Base-by-base conservation (phyloP, 768 basidiomycete species). In the Lactifluus piperatus region DNA sequence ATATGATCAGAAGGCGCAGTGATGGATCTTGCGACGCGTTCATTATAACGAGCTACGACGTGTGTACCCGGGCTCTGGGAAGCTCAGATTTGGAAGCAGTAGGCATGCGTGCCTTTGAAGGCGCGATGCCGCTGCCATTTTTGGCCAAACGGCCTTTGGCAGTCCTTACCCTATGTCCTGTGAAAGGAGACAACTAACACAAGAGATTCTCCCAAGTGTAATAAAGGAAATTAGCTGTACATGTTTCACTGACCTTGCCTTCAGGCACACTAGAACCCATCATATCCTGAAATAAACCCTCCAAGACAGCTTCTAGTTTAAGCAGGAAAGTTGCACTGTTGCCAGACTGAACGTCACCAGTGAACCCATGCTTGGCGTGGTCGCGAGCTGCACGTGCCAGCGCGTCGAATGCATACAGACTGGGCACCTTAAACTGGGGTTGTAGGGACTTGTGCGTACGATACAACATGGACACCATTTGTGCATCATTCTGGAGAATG, bases 381-480 rank as follows among this genome's bases (percentile, higher is more conserved):
- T 76, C 76, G 59, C 84, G 79, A 20, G 92, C 91, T 18, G 86
- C 93, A 58, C 95, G 85, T 44, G 91, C 82, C 61, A 99, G 79
- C 20, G 94, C 90, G 73, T 99, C 94, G 69, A 99, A 91, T 41
- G 87, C 84, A 72, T 98, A 99, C 51, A 99, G 77, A 73, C 92
- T 93, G 39, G 82, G 84, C 59, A 94, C 81, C 70, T 97, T 95
- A 62, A 79, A 77, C 11, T 78, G 66, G 16, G 81, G 71, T 4
- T 83, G 74, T 36, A 95, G 77, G 9, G 84, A 80, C 71, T 88
- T 91, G 75, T 97, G 94, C 10, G 86, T 88, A 57, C 90, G 87
- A 72, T 91, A 97, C 36, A 98, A 80, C 53, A 84, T 80, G 29
- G 93, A 90, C 52, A 97, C 88, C 51, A 98, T 77, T 66, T 91